Evolutionary conservation across 177 flowering plant species (phyloP).

Genomic region (Vitis hybrid): DNA sequence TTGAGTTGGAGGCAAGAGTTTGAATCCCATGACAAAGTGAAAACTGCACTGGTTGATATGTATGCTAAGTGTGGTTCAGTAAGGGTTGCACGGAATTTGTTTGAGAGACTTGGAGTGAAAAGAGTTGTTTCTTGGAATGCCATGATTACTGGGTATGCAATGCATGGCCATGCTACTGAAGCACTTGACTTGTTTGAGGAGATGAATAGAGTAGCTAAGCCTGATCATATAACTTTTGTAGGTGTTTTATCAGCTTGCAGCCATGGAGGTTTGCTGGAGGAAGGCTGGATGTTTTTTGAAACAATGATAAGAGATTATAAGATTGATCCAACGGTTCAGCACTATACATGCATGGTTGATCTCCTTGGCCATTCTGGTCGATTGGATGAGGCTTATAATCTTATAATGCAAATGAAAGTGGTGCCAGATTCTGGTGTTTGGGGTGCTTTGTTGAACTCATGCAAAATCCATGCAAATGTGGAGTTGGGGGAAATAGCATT

Average conservation of each 20-base stretch:
- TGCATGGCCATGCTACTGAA: slow-evolving; percentile 58
- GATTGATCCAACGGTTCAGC: slow-evolving; percentile 58
- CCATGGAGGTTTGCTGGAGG: slow-evolving; percentile 54
- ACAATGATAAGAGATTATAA: slow-evolving; percentile 37
- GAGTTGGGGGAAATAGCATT: slow-evolving; percentile 59
- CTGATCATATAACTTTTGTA: slow-evolving; percentile 71
- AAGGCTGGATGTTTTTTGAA: slow-evolving; percentile 46
- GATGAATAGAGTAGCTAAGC: slow-evolving; percentile 39
- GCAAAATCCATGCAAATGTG: slow-evolving; percentile 54
- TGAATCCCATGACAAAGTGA: slow-evolving; percentile 46
- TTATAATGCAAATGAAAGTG: slow-evolving; percentile 47
- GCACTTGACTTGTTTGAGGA: slow-evolving; percentile 54
- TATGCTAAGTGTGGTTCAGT: slow-evolving; percentile 67
- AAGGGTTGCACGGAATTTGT: slow-evolving; percentile 41
- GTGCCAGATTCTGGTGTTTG: slow-evolving; percentile 65
- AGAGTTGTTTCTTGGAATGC: slow-evolving; percentile 70
- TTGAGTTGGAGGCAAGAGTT: slow-evolving; percentile 52
- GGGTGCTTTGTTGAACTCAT: slow-evolving; percentile 67
- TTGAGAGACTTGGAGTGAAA: slow-evolving; percentile 40
- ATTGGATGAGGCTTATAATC: slow-evolving; percentile 49
- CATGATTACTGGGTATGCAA: slow-evolving; percentile 67
- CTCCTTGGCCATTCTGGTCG: slow-evolving; percentile 59
- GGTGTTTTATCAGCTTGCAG: slow-evolving; percentile 70
- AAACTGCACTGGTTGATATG: slow-evolving; percentile 68
- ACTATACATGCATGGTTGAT: slow-evolving; percentile 71